Evolutionary conservation across 768 basidiomycete genomes (phyloP).

Genomic region (Tylopilus intermedius): DNA sequence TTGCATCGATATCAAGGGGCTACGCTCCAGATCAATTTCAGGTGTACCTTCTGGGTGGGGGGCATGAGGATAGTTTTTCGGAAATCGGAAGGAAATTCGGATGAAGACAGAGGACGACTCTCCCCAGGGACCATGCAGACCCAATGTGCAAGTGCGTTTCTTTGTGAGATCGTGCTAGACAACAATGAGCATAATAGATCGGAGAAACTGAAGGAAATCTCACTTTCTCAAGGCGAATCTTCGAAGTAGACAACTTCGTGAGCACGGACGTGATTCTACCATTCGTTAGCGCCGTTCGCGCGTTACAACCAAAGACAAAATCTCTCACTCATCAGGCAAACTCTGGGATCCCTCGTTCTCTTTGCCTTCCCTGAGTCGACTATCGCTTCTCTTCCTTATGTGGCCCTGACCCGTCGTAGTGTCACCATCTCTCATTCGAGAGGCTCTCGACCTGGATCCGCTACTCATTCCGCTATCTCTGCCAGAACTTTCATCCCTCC

Average conservation of each 20-base stretch:
- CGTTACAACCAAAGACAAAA: background rate
- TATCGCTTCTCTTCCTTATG: conserved; percentile 44
- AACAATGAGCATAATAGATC: conserved; percentile 2
- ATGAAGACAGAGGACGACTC: conserved; percentile 78
- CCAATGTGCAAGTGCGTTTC: conserved; percentile 77
- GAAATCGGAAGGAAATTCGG: conserved; percentile 86
- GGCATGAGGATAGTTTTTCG: conserved; percentile 70
- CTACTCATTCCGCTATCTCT: conserved; percentile 45
- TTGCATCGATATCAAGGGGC: conserved; percentile 71
- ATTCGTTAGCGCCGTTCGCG: background rate
- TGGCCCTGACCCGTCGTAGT: conserved; percentile 5
- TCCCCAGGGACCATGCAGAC: conserved; percentile 90
- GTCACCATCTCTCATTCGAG: conserved; percentile 20
- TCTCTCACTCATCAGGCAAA: conserved; percentile 68
- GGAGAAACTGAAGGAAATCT: conserved; percentile 5
- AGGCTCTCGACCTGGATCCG: conserved; percentile 39
- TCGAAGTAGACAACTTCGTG: conserved; percentile 57
- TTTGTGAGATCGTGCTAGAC: conserved; percentile 61
- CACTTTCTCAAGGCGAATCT: conserved; percentile 85
- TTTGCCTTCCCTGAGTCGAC: conserved; percentile 31
- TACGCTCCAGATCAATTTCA: conserved; percentile 77
- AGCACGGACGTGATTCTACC: conserved; percentile 69
- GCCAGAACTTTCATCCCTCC: conserved; percentile 53
- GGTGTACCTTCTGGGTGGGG: conserved; percentile 62
- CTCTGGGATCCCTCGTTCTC: conserved; percentile 41